Conservation (phyloP, 495 filamentous ascomycete genomes). For the Gamarada debralockiae region DNA sequence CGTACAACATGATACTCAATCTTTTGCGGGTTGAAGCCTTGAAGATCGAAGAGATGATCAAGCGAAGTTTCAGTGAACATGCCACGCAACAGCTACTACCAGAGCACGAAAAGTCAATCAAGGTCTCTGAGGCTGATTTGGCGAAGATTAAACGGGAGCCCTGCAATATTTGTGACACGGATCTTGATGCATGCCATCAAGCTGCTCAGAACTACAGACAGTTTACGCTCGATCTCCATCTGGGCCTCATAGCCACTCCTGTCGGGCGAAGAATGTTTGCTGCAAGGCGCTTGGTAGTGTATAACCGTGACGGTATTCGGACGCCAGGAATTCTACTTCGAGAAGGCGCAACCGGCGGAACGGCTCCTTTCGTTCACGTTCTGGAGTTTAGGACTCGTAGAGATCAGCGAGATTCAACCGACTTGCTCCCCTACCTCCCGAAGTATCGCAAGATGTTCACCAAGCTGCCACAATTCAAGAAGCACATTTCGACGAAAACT, state of each 20-base stretch:
- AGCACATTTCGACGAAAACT: slow-evolving; percentile 60
- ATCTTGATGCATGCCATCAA: slow-evolving; percentile 74
- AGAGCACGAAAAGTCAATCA: slow-evolving; percentile 90
- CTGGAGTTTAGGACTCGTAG: slow-evolving; percentile 65
- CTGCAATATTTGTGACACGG: slow-evolving; percentile 76
- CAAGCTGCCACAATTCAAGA: slow-evolving; percentile 49
- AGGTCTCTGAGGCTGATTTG: slow-evolving; percentile 87
- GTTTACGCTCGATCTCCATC: slow-evolving; percentile 69
- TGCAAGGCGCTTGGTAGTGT: slow-evolving; percentile 68
- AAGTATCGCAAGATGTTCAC: slow-evolving; percentile 57
- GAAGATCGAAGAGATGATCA: slow-evolving; percentile 99
- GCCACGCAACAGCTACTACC: slow-evolving; percentile 94
- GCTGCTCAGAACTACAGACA: slow-evolving; percentile 73
- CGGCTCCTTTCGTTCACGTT: slow-evolving; percentile 65
- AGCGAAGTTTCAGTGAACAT: slow-evolving; percentile 97
- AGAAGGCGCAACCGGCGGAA: slow-evolving; percentile 61
- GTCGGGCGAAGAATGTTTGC: slow-evolving; percentile 76
- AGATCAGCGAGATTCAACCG: slow-evolving; percentile 64
- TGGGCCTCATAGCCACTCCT: slow-evolving; percentile 65
- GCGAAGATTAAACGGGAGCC: slow-evolving; percentile 83
- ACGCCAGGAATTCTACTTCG: slow-evolving; percentile 75
- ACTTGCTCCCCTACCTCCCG: slow-evolving; percentile 75
- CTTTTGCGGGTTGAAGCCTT: slow-evolving; percentile 91
- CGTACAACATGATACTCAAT: slow-evolving; percentile 99
- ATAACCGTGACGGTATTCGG: slow-evolving; percentile 66